Evolutionary conservation across 2,329 filamentous ascomycete species (phyloP), one percentile per base, ranked within the genome.

Genomic region (Pseudocercospora ulei): DNA sequence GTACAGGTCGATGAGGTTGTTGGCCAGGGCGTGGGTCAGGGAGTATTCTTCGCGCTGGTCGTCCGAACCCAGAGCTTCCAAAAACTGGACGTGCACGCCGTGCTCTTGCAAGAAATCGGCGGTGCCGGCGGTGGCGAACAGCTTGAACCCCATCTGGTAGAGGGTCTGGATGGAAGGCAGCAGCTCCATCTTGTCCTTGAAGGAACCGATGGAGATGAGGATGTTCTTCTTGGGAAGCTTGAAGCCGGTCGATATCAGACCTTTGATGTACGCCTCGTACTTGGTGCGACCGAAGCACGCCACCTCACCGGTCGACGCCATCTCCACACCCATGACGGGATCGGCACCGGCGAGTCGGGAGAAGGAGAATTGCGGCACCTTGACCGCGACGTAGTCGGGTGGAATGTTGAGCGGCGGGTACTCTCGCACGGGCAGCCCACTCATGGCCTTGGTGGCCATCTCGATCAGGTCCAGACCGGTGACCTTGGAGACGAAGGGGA

Each of bases 361-460:
- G 77, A 98, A 98, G 51, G 86, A 95, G 73, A 98, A 98, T 62
- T 98, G 90, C 1, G 90, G 90, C 20, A 96, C 90, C 70, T 98
- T 98, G 61, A 95, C 84, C 66, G 84, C 90, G 35, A 98, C 88
- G 50, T 85, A 88, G 60, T 90, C 76, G 7, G 80, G 71, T 3
- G 81, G 75, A 33, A 95, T 74, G 41, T 75, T 78, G 44, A 80
- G 74, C 5, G 78, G 71, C 30, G 90, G 88, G 56, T 96, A 96
- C 53, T 80, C 82, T 39, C 74, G 66, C 48, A 96, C 78, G 2
- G 85, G 82, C 55, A 85, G 69, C 29, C 80, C 81, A 67, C 90
- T 84, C 65, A 96, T 96, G 9, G 88, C 88, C 69, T 92, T 94
- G 52, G 90, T 96, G 17, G 90, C 90, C 84, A 98, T 86, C 69